Percentiles rank a stretch among this genome's conserved stretches.
Evolutionary conservation across 495 filamentous ascomycete species (phyloP).

Genomic region (Penicillium crystallinum): DNA sequence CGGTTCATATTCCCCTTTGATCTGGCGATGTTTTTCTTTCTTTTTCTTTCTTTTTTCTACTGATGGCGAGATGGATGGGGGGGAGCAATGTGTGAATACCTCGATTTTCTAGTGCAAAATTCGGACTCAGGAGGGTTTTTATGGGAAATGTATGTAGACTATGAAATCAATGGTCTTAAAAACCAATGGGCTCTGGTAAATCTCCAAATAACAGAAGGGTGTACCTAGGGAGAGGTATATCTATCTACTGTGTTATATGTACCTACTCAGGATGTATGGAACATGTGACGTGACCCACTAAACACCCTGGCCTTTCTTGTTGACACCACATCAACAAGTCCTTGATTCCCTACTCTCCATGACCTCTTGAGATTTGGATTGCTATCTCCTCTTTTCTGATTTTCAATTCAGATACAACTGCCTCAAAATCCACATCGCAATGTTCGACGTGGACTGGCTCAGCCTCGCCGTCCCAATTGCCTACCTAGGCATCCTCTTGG

Average conservation of each 20-base stretch:
- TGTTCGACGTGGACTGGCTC: conserved; percentile 65
- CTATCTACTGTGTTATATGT: too few relatives aligned
- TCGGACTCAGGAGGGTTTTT: background rate
- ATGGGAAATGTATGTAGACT: conserved; percentile 5
- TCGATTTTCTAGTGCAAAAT: background rate
- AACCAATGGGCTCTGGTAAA: background rate
- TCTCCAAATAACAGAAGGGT: background rate
- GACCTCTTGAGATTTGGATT: background rate
- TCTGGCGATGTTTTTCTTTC: conserved; percentile 4
- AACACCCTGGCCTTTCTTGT: conserved; percentile 29
- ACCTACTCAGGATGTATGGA: too few relatives aligned
- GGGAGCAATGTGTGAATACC: conserved; percentile 4
- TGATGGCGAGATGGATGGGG: conserved; percentile 1
- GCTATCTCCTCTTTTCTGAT: background rate
- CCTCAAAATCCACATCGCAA: conserved; percentile 19
- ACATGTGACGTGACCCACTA: conserved; percentile 31
- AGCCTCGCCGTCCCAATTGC: conserved; percentile 74
- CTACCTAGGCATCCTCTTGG: conserved; percentile 81
- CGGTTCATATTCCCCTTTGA: conserved; percentile 11
- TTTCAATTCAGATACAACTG: conserved; percentile 6
- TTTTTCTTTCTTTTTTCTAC: conserved; percentile 5
- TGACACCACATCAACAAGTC: background rate
- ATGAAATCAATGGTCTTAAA: background rate
- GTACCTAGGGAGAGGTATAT: too few relatives aligned
- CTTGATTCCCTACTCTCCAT: background rate